Conservation (phyloP, 148 eudicot genomes). For the Amaranthus hypochondriacus region DNA sequence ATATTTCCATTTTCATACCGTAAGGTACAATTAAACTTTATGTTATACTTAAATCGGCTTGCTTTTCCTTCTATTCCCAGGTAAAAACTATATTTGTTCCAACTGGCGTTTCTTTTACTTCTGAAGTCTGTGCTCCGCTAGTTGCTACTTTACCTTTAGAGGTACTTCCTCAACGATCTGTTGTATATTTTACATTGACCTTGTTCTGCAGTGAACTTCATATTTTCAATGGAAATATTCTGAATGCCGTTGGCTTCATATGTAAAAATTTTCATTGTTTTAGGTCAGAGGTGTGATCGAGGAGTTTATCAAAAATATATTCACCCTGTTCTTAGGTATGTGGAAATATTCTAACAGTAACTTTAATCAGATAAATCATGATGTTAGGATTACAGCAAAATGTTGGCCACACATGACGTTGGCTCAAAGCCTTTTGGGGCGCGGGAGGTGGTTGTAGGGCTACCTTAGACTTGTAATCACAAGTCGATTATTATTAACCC, state of each 20-base stretch:
- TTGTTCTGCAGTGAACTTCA: slow-evolving; percentile 4
- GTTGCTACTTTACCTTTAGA: slow-evolving; percentile 95
- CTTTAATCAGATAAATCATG: neutral
- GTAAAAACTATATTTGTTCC: slow-evolving; percentile 85
- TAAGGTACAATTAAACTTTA: neutral
- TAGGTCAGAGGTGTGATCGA: slow-evolving; percentile 81
- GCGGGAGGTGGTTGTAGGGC: too few species aligned
- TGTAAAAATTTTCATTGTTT: neutral
- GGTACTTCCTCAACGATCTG: slow-evolving; percentile 36
- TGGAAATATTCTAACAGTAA: neutral
- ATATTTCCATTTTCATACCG: neutral
- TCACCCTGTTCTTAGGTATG: slow-evolving; percentile 67
- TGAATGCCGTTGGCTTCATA: neutral
- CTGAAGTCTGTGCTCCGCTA: slow-evolving; percentile 90
- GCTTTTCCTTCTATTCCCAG: slow-evolving; percentile 40
- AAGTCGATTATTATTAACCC: too few species aligned
- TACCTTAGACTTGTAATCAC: too few species aligned
- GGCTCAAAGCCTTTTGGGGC: neutral
- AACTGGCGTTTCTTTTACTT: slow-evolving; percentile 67
- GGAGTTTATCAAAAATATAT: slow-evolving; percentile 69
- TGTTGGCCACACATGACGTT: too few species aligned
- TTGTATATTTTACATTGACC: neutral
- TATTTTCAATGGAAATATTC: neutral
- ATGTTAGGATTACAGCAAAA: neutral
- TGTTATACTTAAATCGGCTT: neutral